These are phyloP conservation scores for Scedosporium apiospermum DNA, from an alignment of 2,329 filamentous ascomycete genomes.

Conservation along the genomic window DNA sequence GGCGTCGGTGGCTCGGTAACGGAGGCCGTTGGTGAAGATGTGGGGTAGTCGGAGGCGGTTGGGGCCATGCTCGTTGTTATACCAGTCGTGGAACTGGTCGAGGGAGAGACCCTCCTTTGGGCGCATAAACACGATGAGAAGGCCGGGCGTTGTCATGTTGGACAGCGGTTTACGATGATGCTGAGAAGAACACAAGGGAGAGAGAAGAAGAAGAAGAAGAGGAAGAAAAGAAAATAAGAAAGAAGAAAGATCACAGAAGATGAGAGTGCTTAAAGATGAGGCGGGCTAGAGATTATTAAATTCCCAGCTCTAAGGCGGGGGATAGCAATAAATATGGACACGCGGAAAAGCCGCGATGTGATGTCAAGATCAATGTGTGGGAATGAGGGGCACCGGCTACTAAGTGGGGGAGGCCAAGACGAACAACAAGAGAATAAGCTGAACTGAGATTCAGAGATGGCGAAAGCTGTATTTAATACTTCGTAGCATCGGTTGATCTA, in stretches of 20 bases:
- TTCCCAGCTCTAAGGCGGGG: not conserved
- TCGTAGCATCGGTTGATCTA: no score
- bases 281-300: not conserved
- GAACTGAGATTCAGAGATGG: not conserved
- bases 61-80: slow-evolving; percentile 88
- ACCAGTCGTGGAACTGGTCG: slow-evolving; percentile 80
- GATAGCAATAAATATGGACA: not conserved
- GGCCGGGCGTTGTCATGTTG: slow-evolving; percentile 43
- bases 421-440: not conserved
- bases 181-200: not conserved
- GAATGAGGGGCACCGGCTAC: not conserved
- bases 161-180: not conserved
- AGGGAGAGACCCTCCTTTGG: slow-evolving; percentile 55
- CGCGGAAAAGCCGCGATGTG: not conserved
- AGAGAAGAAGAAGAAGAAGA: not conserved
- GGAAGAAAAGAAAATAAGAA: not conserved
- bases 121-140: slow-evolving; percentile 83
- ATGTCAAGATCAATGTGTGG: not conserved
- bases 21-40: slow-evolving; percentile 66
- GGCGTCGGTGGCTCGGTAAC: slow-evolving; percentile 61
- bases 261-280: not conserved
- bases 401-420: not conserved
- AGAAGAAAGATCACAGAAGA: not conserved
- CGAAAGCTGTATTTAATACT: no score
- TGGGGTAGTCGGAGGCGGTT: slow-evolving; percentile 66